Percentiles rank a stretch among this genome's conserved stretches.
Evolutionary conservation across 1,284 basidiomycete species (phyloP).

Genomic region (Fomitiporia mediterranea): DNA sequence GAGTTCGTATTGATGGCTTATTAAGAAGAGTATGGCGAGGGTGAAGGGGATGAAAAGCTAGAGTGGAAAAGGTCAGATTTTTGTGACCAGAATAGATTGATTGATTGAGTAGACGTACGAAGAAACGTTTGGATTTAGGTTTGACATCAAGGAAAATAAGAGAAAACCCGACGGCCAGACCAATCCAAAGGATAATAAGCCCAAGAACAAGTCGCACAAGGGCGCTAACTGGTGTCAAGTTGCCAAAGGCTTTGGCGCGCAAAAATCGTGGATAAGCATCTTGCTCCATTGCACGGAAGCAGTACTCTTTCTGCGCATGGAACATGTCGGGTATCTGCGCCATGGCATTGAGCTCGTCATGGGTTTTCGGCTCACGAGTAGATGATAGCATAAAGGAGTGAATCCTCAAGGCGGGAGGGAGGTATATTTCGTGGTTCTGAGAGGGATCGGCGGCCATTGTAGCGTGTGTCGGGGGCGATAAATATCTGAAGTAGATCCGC

Average conservation of each 20-base stretch:
- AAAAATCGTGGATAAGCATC: constrained; percentile 97
- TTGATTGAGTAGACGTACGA: constrained; percentile 64
- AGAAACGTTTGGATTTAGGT: constrained; percentile 86
- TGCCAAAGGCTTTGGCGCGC: constrained; percentile 94
- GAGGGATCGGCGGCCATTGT: constrained; percentile 42
- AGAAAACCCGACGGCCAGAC: constrained; percentile 83
- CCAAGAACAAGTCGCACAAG: constrained; percentile 83
- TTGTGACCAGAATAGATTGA: too few relatives aligned
- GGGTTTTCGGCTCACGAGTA: constrained; percentile 63
- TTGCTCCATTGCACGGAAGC: constrained; percentile 95
- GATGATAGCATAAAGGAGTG: constrained; percentile 73
- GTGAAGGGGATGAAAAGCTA: constrained; percentile 93
- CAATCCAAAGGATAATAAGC: constrained; percentile 88
- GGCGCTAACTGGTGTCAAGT: constrained; percentile 87
- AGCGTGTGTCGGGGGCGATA: constrained; percentile 66
- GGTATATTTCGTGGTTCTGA: constrained; percentile 90
- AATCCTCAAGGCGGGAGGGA: constrained; percentile 81
- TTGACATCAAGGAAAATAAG: constrained; percentile 91
- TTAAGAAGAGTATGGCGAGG: constrained; percentile 84
- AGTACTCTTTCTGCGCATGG: constrained; percentile 95
- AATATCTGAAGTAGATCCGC: constrained; percentile 91
- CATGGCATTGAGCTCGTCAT: constrained; percentile 71
- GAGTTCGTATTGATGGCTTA: constrained; percentile 94
- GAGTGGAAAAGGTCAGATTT: constrained; percentile 22
- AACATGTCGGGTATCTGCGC: constrained; percentile 96